Evolutionary conservation across 2,329 filamentous ascomycete species (phyloP).

Genomic region (Penicillium sp.): DNA sequence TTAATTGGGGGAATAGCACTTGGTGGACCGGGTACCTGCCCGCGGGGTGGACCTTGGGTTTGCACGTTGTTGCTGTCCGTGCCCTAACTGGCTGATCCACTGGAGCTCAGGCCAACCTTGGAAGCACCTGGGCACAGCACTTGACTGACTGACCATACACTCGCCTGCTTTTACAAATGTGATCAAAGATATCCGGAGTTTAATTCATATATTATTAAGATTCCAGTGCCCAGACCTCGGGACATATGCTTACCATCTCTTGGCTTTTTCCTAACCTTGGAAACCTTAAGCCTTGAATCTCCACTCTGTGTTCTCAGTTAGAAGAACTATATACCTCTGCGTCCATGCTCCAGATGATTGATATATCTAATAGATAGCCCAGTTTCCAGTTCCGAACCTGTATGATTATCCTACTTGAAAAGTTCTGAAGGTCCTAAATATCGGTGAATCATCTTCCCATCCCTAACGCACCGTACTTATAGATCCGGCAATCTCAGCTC

Average conservation of each 20-base stretch:
- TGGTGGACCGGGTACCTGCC: not conserved
- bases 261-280: not conserved
- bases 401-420: too few relatives aligned
- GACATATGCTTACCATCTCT: not conserved
- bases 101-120: too few relatives aligned
- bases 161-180: not conserved
- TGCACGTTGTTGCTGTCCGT: slow-evolving; percentile 1
- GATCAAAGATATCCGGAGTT: not conserved
- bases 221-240: not conserved
- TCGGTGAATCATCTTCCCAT: too few relatives aligned
- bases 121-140: not conserved
- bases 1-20: not conserved
- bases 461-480: too few relatives aligned
- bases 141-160: not conserved
- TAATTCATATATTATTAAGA: not conserved
- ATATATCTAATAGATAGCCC: too few relatives aligned
- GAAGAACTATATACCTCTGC: too few relatives aligned
- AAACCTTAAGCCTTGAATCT: not conserved
- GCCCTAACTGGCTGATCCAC: not conserved
- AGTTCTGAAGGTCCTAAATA: too few relatives aligned
- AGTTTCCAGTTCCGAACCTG: too few relatives aligned
- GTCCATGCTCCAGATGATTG: too few relatives aligned
- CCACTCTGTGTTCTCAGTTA: not conserved
- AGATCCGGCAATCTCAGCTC: too few relatives aligned
- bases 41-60: not conserved